Percentiles rank a stretch among this genome's conserved stretches.
These are phyloP conservation scores for Kodamaea laetipori DNA, from an alignment of 805 yeast species.

Conservation along the genomic window DNA sequence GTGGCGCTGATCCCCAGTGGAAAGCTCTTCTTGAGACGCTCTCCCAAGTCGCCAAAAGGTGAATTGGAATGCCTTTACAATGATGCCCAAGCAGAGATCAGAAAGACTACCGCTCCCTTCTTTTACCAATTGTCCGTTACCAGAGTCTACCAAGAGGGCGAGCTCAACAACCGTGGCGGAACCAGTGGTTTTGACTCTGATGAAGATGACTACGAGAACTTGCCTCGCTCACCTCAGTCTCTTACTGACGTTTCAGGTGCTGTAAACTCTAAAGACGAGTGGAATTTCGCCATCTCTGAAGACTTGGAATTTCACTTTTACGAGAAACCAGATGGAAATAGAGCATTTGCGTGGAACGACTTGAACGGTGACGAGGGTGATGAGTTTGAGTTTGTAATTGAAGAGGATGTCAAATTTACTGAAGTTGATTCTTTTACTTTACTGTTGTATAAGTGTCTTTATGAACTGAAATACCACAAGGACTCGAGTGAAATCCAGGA, in stretches of 20 bases:
- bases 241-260: constrained; percentile 29
- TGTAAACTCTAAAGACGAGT: constrained; percentile 55
- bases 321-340: constrained; percentile 53
- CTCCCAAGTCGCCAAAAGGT: constrained; percentile 83
- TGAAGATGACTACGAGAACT: constrained; percentile 36
- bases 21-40: constrained; percentile 69
- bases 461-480: constrained; percentile 67
- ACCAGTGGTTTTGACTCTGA: constrained; percentile 44
- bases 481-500: constrained; percentile 43
- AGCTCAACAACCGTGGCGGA: constrained; percentile 46
- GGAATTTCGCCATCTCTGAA: constrained; percentile 67
- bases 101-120: constrained; percentile 65
- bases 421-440: constrained; percentile 65
- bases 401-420: constrained; percentile 53
- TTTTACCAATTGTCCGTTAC: constrained; percentile 71
- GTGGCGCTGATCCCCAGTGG: constrained; percentile 76
- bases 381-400: constrained; percentile 75
- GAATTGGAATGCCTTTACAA: constrained; percentile 79
- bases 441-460: constrained; percentile 67
- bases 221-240: constrained; percentile 20
- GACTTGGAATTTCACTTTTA: constrained; percentile 57
- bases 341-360: constrained; percentile 78
- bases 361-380: constrained; percentile 86
- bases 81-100: constrained; percentile 74
- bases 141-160: constrained; percentile 70